phyloP scores from a whole-genome alignment of 768 basidiomycete species.

The Agaricus sinodeliciosus region DNA sequence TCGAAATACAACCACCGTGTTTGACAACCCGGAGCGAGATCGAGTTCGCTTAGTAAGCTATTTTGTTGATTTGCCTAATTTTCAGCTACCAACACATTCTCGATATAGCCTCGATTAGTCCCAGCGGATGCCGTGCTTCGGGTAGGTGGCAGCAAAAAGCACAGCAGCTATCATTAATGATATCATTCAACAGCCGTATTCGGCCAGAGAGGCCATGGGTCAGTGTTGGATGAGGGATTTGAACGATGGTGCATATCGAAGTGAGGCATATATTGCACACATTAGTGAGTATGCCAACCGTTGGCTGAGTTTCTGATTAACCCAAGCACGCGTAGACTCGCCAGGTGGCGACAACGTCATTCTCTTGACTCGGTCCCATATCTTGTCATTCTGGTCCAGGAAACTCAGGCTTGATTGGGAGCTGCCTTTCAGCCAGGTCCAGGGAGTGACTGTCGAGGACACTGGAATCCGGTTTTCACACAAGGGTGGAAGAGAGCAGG shows the following conservation, averaged over 20 bases:
- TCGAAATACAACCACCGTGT: constrained; percentile 97
- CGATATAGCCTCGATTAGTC: constrained; percentile 68
- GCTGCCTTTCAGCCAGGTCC: constrained; percentile 77
- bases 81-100: background rate
- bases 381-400: constrained; percentile 81
- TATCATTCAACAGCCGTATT: constrained; percentile 59
- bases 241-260: constrained; percentile 80
- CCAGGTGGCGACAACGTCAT: constrained; percentile 77
- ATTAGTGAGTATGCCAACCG: constrained; percentile 51
- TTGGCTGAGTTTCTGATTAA: background rate
- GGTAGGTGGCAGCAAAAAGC: constrained; percentile 37
- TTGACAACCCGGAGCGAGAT: constrained; percentile 87
- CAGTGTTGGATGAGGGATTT: constrained; percentile 98
- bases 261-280: constrained; percentile 87
- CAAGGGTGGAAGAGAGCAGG: constrained; percentile 67
- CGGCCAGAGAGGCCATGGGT: constrained; percentile 83
- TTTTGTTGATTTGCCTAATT: constrained; percentile 4
- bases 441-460: constrained; percentile 85
- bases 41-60: constrained; percentile 67
- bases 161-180: background rate
- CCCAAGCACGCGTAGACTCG: constrained; percentile 40
- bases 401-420: constrained; percentile 89
- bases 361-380: constrained; percentile 69
- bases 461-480: constrained; percentile 85
- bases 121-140: constrained; percentile 83